Evolutionary conservation across 352 stramenopile genomes (phyloP), one percentile per base, ranked within the genome.

Genomic region (Saprolegnia parasitica): DNA sequence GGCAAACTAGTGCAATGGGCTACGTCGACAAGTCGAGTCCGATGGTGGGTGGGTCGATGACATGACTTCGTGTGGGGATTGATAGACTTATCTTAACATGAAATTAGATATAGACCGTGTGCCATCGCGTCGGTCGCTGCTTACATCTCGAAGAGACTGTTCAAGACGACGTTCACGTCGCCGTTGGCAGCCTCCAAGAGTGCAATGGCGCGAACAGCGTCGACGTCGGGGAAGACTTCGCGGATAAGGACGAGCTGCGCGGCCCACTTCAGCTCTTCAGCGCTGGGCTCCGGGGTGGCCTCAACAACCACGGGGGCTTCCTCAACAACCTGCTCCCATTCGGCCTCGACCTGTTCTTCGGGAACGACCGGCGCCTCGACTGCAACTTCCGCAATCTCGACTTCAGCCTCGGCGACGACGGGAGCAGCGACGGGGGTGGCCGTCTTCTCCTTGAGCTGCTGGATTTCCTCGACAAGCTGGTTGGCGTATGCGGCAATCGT

Each of bases 241-340:
- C 78, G 82, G 68, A 95, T 79, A 73, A 90, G 86, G 32, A 76
- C 74, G 29, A 95, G 72, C 67, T 93, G 77, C 0, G 71, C 67
- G 23, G 82, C 79, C 87, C 87, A 95, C 80, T 95, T 93, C 52
- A 88, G 74, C 75, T 93, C 87, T 35, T 87, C 86, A 35, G 79
- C 77, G 64, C 81, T 86, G 60, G 83, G 67, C 0, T 71, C 75
- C 0, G 79, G 77, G 37, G 73, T 56, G 13, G 64, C 58, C 57
- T 78, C 74, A 72, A 79, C 76, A 24, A 60, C 52, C 24, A 60
- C 52, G 35, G 52, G 52, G 20, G 52, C 52, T 61, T 70, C 63
- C 15, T 70, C 63, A 9, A 39, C 16, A n/a, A 70, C 54, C 52
- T 70, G 46, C 26, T 70, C 63, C 63, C 63, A 70, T 61, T 70